Conservation (phyloP, 306 rosid species). For the Dryas alaskensis region DNA sequence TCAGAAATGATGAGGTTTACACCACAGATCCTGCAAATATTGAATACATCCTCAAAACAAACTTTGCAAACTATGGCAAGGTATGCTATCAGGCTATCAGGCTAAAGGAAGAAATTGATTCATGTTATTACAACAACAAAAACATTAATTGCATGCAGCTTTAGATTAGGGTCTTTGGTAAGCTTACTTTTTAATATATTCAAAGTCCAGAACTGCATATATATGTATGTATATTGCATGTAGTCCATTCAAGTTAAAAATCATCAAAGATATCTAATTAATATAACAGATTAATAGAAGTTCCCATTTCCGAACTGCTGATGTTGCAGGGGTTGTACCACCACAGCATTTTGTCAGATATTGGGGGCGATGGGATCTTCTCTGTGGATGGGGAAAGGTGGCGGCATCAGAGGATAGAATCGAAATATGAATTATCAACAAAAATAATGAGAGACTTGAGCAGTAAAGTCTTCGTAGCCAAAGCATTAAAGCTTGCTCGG, state of each 20-base stretch:
- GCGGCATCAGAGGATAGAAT: slow-evolving; percentile 16
- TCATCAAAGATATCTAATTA: too few species aligned
- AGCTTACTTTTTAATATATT: too few species aligned
- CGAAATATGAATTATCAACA: slow-evolving; percentile 14
- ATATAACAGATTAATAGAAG: too few species aligned
- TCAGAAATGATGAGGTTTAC: slow-evolving; percentile 13
- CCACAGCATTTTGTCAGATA: not conserved
- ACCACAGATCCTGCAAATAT: slow-evolving; percentile 31
- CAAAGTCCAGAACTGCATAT: too few species aligned
- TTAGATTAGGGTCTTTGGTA: too few species aligned
- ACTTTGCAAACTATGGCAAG: slow-evolving; percentile 33
- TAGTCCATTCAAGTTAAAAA: not conserved
- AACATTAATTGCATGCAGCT: too few species aligned
- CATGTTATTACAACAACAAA: too few species aligned
- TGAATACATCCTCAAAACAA: slow-evolving; percentile 35
- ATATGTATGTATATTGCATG: not conserved
- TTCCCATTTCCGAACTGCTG: not conserved
- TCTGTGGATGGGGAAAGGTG: slow-evolving; percentile 19
- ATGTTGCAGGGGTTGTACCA: slow-evolving; percentile 12
- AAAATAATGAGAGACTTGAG: slow-evolving; percentile 15
- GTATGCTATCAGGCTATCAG: not conserved
- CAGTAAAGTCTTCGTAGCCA: slow-evolving; percentile 14
- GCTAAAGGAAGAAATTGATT: too few species aligned
- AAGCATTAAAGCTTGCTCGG: slow-evolving; percentile 19
- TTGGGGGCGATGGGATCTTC: slow-evolving; percentile 17